A percentile compares a stretch with the other conserved stretches of the same genome.
Conservation (phyloP, 2,329 filamentous ascomycete species). For the Colletotrichum gloeosporioides region DNA sequence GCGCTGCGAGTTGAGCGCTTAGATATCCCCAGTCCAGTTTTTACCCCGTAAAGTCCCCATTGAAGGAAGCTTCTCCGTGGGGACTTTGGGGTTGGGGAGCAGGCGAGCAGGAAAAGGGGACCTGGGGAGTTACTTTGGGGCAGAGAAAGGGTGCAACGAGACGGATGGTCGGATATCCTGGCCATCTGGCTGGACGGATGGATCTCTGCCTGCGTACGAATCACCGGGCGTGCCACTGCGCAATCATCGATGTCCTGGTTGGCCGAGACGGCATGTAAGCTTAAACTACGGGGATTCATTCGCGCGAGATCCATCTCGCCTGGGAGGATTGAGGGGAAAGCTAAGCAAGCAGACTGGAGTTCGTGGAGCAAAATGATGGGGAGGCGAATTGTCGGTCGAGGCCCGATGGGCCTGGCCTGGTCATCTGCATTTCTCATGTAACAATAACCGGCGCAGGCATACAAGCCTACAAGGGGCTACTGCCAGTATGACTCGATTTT, state of each 20-base stretch:
- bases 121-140: neutral
- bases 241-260: constrained; percentile 2
- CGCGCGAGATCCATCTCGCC: neutral
- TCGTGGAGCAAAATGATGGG: neutral
- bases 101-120: neutral
- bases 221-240: neutral
- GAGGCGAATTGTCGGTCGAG: constrained; percentile 7
- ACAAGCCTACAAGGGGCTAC: neutral
- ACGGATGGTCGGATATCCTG: neutral
- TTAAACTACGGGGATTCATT: constrained; percentile 5
- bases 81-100: neutral
- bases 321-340: neutral
- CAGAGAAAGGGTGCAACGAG: neutral
- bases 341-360: neutral
- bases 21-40: constrained; percentile 1
- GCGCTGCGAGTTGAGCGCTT: neutral
- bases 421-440: neutral
- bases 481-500: constrained; percentile 12
- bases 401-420: constrained; percentile 8
- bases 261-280: constrained; percentile 1
- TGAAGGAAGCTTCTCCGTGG: constrained; percentile 10
- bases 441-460: neutral
- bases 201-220: neutral
- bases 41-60: constrained; percentile 8
- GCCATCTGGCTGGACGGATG: neutral